Conservation (phyloP, 139 green algal genomes). For the Chlorella vulgaris region DNA sequence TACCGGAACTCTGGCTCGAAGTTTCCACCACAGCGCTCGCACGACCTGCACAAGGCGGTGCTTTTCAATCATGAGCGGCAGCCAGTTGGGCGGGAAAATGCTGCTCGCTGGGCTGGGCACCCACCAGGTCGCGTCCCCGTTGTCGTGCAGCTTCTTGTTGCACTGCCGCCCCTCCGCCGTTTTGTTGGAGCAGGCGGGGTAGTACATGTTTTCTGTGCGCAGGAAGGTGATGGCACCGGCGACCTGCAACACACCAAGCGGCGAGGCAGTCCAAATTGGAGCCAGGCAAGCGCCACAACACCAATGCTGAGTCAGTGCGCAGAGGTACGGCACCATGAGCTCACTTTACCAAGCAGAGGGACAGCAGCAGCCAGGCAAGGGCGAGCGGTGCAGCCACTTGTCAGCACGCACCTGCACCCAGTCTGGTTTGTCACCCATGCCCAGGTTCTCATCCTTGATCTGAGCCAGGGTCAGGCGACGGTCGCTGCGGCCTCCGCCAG, state of each 20-base stretch:
- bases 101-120: neutral
- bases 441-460: conserved; percentile 88
- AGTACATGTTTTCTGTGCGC: conserved; percentile 72
- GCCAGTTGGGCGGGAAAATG: neutral
- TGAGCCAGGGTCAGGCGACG: conserved; percentile 63
- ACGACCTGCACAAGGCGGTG: conserved; percentile 36
- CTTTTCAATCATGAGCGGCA: too few species aligned
- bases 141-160: conserved; percentile 82
- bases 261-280: neutral
- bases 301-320: too few species aligned
- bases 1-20: conserved; percentile 56
- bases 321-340: too few species aligned
- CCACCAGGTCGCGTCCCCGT: conserved; percentile 42
- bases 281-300: too few species aligned
- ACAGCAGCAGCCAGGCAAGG: neutral
- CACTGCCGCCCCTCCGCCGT: conserved; percentile 61
- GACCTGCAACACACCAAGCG: conserved; percentile 25
- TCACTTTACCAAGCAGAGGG: too few species aligned
- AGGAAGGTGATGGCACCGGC: conserved; percentile 62
- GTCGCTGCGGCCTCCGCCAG: conserved; percentile 60
- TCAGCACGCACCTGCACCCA: too few species aligned
- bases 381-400: too few species aligned
- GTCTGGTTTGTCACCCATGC: conserved; percentile 61
- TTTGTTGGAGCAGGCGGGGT: conserved; percentile 71
- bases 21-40: conserved; percentile 52